A percentile compares a stretch with the other conserved stretches of the same genome.
phyloP scores from a whole-genome alignment of 306 rosid genomes.

The Styphnolobium japonicum region DNA sequence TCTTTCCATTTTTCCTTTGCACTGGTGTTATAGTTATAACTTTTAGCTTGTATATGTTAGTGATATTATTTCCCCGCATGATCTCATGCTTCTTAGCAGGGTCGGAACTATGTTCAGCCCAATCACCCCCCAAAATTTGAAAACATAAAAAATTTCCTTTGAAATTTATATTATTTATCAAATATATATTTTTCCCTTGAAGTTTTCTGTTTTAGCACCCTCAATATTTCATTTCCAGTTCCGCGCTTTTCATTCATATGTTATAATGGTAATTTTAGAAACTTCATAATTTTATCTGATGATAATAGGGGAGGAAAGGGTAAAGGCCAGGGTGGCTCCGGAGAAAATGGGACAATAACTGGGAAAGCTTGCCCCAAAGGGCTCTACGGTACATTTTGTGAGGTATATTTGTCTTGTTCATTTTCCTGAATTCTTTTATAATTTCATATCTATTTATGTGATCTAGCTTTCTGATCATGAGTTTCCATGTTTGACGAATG shows the following conservation, averaged over 20 bases:
- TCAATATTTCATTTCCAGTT: neutral
- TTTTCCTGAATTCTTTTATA: neutral
- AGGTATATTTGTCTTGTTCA: slow-evolving; percentile 43
- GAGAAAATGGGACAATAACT: slow-evolving; percentile 82
- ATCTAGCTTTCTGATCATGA: neutral
- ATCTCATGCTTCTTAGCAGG: neutral
- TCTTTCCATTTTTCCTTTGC: neutral
- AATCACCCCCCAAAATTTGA: neutral
- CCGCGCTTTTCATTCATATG: neutral
- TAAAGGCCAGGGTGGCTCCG: slow-evolving; percentile 57
- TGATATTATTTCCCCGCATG: neutral
- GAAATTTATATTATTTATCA: neutral
- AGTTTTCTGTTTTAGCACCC: neutral
- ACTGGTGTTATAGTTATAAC: neutral
- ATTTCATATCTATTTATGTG: neutral
- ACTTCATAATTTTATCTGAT: slow-evolving; percentile 9
- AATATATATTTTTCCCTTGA: neutral
- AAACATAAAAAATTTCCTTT: neutral
- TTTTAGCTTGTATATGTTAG: neutral
- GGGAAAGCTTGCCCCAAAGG: slow-evolving; percentile 89
- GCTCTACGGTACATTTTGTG: slow-evolving; percentile 85
- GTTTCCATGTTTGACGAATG: neutral
- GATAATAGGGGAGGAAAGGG: slow-evolving; percentile 81
- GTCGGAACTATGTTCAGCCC: neutral
- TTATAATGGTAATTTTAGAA: neutral